These are phyloP conservation scores for Oenanthe javanica DNA, from an alignment of 140 eudicot species.

Conservation along the genomic window DNA sequence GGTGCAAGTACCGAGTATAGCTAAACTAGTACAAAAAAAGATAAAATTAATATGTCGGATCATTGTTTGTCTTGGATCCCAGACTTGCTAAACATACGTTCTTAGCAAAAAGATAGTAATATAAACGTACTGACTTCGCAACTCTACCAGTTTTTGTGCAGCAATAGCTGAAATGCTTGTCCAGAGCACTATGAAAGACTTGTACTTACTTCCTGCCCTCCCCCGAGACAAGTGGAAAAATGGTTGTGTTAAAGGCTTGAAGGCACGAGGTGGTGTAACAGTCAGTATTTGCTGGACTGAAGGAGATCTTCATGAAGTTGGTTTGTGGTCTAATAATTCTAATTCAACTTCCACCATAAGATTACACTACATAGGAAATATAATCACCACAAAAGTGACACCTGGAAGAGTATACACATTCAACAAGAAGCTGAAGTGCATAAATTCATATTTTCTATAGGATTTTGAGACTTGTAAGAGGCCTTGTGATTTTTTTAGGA, in stretches of 20 bases:
- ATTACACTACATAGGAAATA: slow-evolving; percentile 45
- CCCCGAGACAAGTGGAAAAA: slow-evolving; percentile 70
- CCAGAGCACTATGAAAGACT: slow-evolving; percentile 57
- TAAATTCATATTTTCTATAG: slow-evolving; percentile 22
- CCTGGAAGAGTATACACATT: slow-evolving; percentile 51
- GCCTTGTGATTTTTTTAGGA: neutral
- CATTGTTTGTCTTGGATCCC: neutral
- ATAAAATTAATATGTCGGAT: neutral
- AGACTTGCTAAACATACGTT: neutral
- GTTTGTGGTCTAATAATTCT: slow-evolving; percentile 31
- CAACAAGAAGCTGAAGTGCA: slow-evolving; percentile 32
- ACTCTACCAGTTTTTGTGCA: slow-evolving; percentile 51
- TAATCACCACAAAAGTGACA: slow-evolving; percentile 28
- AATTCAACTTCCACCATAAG: slow-evolving; percentile 19
- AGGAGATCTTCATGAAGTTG: slow-evolving; percentile 54
- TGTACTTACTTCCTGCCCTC: slow-evolving; percentile 70
- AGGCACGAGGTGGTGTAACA: slow-evolving; percentile 63
- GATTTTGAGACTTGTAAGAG: neutral
- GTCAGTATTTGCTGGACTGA: slow-evolving; percentile 60
- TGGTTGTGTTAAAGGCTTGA: slow-evolving; percentile 65
- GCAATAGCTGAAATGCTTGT: slow-evolving; percentile 86
- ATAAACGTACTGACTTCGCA: neutral
- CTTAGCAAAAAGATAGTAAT: neutral
- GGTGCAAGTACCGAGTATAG: neutral
- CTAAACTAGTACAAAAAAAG: neutral